Base-by-base conservation (phyloP, 305 asterid genomes). In the Fraxinus baroniana region DNA sequence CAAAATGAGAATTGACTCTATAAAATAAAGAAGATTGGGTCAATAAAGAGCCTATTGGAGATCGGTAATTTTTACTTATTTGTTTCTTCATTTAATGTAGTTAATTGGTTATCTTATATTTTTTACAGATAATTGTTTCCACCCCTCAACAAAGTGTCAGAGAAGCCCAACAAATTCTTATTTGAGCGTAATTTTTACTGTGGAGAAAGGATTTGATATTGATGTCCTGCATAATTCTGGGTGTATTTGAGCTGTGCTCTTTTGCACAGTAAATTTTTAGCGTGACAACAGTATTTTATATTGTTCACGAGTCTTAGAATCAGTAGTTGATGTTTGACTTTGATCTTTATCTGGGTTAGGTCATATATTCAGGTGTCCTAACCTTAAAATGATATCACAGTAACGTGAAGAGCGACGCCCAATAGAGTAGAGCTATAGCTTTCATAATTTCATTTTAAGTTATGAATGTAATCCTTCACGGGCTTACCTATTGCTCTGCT, bases 391-490 rank as follows among this genome's bases (percentile, higher is more conserved):
- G 39, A 68, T 28, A 68, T 30, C 36, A 26, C 39, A 15, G 37
- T 30, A 30, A 68, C 12, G 74, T 68, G 74, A 30, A 28, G 20
- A 68, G 74, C 4, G 4, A 15, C 3, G 12, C 22, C 39, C 26
- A 66, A 66, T 66, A 66, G 74, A 66, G 35, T 66, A 10, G 18
- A 66, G 74, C 35, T 4, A 13, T 68, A 68, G 74, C 74, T 28
- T 18, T 68, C 36, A 12, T 68, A 12, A 68, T 9, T 24, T 66
- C 37, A 26, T 28, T 24, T 18, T 77, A 26, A 44, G 80, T 39
- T 84, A 60, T 79, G 9, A 24, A 49, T 78, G 35, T 2, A 76
- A 36, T 17, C 74, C 77, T 68, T 81, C 82, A 72, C 73, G 77
- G 75, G 82, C 80, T 44, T 84, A 64, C 82, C n/a, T 52, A 36